Evolutionary conservation across 2,329 filamentous ascomycete species (phyloP).

Genomic region (Ceratocystiopsis minuta): DNA sequence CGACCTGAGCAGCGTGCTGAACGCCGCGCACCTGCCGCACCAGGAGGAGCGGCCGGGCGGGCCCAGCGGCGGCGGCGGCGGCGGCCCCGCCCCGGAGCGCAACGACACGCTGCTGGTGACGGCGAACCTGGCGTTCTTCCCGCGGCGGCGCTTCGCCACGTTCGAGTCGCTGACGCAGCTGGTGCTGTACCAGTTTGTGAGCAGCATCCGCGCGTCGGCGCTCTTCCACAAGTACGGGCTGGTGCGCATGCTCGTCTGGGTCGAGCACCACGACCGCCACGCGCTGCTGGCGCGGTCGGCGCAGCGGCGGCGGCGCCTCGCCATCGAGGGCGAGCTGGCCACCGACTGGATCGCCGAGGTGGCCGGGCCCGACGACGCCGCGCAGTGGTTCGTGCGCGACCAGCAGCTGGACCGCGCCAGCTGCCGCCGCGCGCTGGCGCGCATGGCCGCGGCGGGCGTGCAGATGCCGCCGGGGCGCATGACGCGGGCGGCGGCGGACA

Average conservation of each 20-base stretch:
- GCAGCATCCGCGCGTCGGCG: conserved; percentile 34
- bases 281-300: conserved; percentile 42
- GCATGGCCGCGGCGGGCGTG: conserved; percentile 28
- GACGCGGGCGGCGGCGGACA: conserved; percentile 15
- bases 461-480: conserved; percentile 27
- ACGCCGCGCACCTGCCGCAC: conserved; percentile 31
- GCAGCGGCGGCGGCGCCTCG: conserved; percentile 33
- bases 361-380: conserved; percentile 10
- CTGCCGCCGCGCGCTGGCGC: conserved; percentile 18
- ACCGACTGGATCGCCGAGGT: conserved; percentile 43
- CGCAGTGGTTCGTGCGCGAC: conserved; percentile 22
- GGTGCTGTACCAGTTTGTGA: conserved; percentile 43
- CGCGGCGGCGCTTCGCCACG: conserved; percentile 28
- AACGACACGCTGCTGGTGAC: conserved; percentile 62
- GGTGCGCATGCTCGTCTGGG: conserved; percentile 63
- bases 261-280: conserved; percentile 40
- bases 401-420: conserved; percentile 29
- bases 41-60: conserved; percentile 27
- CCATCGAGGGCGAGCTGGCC: conserved; percentile 42
- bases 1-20: conserved; percentile 37
- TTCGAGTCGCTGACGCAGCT: conserved; percentile 40
- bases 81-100: too few species aligned
- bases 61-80: too few species aligned
- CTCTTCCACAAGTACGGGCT: conserved; percentile 61
- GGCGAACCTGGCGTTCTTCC: conserved; percentile 43